Evolutionary conservation across 2,329 filamentous ascomycete genomes (phyloP).

Genomic region (Rhynchosporium agropyri): DNA sequence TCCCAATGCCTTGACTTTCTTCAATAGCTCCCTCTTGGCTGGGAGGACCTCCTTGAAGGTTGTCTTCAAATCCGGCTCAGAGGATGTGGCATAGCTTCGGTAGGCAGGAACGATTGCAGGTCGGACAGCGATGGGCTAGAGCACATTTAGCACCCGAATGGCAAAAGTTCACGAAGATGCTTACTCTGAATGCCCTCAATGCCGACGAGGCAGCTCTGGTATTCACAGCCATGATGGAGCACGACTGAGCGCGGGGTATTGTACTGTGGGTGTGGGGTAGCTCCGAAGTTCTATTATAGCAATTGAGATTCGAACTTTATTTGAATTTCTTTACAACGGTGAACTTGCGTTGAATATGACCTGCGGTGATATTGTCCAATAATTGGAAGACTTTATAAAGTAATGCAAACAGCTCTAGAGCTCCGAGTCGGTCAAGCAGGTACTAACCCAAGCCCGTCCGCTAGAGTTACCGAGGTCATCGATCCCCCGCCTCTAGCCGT

Average conservation of each 20-base stretch:
- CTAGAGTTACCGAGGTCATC: slow-evolving; percentile 5
- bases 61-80: slow-evolving; percentile 87
- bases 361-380: neutral
- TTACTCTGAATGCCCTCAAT: slow-evolving; percentile 65
- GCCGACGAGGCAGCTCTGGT: slow-evolving; percentile 63
- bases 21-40: slow-evolving; percentile 88
- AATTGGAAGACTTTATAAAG: slow-evolving; percentile 9
- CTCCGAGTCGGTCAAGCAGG: slow-evolving; percentile 13
- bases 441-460: slow-evolving; percentile 2
- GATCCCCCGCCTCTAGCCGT: slow-evolving; percentile 10
- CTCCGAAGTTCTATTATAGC: slow-evolving; percentile 9
- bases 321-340: neutral
- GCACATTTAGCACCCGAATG: slow-evolving; percentile 18
- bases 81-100: slow-evolving; percentile 70
- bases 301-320: neutral
- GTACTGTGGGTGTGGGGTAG: slow-evolving; percentile 27
- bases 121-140: slow-evolving; percentile 42
- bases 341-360: too few species aligned
- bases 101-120: slow-evolving; percentile 41
- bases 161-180: slow-evolving; percentile 33
- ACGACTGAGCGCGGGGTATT: slow-evolving; percentile 31
- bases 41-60: slow-evolving; percentile 84
- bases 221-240: slow-evolving; percentile 62
- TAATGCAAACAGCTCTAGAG: slow-evolving; percentile 16
- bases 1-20: slow-evolving; percentile 86